Base-by-base conservation (phyloP, 495 filamentous ascomycete genomes). In the Hyaloscypha hepaticicola region DNA sequence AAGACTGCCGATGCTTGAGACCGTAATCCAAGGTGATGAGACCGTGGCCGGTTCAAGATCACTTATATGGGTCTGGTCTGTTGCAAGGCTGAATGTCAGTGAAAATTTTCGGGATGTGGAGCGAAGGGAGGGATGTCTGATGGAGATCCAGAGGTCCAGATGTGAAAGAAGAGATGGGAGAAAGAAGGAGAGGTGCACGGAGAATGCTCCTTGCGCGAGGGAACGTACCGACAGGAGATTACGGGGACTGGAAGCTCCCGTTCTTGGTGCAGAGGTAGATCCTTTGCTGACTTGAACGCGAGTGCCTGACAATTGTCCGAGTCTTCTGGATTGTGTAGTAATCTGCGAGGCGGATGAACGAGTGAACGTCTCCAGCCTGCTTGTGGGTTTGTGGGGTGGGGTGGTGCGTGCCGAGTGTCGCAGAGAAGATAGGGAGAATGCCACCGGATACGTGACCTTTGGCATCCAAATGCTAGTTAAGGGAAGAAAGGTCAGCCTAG, bases 351-450 rank as follows among this genome's bases (percentile, higher is more conserved):
- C 38, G 64, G 71, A 73, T 69, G 64, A 70, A 69, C 71, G 71
- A 73, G 68, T 70, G 59, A 73, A 73, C 71, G 71, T 69, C 71
- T 73, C 71, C 71, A 70, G 61, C 68, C 66, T 70, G 60, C 60
- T 58, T 59, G 67, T 56, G 57, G 49, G 63, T 45, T 22, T 58
- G 24, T 61, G 48, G 58, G 52, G 61, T 26, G 56, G 56, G 38
- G 51, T 60, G 62, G 58, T 70, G 61, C 53, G 70, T 66, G 66
- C 65, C 61, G 65, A 55, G 52, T 66, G 55, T 62, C 29, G 48
- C 52, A 31, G 27, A 41, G 51, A 12, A 60, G 60, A 56, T 51
- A 14, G 45, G 65, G 65, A 63, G 64, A 70, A 70, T 69, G 64
- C 63, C 33, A 63, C 48, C 41, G 55, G 55, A 68, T 65, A 68